These are phyloP conservation scores for Asclepias syriaca DNA, from an alignment of 257 asterid species.

Conservation along the genomic window DNA sequence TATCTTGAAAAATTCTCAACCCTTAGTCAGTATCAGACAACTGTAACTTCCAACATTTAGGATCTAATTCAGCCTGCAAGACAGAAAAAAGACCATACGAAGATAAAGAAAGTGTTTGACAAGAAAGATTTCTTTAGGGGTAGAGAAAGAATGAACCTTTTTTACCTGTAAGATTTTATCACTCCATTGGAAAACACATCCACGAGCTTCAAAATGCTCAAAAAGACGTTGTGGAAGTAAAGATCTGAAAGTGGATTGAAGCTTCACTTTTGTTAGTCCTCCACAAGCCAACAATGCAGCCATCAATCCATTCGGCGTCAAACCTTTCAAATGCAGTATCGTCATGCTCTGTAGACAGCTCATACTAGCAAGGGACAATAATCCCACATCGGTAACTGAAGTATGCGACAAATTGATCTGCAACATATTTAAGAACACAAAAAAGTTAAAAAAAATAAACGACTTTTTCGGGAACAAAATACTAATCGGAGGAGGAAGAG, in stretches of 20 bases:
- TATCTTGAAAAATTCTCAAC: not conserved
- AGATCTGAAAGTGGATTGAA: constrained; percentile 54
- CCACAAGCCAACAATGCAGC: constrained; percentile 75
- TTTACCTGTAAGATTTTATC: constrained; percentile 62
- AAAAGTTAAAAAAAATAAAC: not conserved
- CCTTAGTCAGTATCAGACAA: constrained; percentile 34
- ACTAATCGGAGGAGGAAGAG: not conserved
- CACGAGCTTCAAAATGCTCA: constrained; percentile 70
- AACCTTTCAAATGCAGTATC: constrained; percentile 48
- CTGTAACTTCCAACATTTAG: constrained; percentile 71
- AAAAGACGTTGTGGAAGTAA: constrained; percentile 49
- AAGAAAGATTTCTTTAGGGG: not conserved
- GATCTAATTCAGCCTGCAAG: constrained; percentile 66
- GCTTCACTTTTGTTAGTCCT: constrained; percentile 80
- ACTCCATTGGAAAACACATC: constrained; percentile 75
- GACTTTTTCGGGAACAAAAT: not conserved
- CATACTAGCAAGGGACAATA: constrained; percentile 64
- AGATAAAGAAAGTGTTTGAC: no score
- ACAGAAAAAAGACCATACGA: constrained; percentile 2
- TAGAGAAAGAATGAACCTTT: not conserved
- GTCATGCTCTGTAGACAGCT: constrained; percentile 79
- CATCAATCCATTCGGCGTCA: constrained; percentile 59
- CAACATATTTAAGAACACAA: not conserved
- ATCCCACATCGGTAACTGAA: constrained; percentile 73
- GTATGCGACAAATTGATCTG: constrained; percentile 84